Conservation (phyloP, 2,329 filamentous ascomycete species). For the Diplodia sapinea region DNA sequence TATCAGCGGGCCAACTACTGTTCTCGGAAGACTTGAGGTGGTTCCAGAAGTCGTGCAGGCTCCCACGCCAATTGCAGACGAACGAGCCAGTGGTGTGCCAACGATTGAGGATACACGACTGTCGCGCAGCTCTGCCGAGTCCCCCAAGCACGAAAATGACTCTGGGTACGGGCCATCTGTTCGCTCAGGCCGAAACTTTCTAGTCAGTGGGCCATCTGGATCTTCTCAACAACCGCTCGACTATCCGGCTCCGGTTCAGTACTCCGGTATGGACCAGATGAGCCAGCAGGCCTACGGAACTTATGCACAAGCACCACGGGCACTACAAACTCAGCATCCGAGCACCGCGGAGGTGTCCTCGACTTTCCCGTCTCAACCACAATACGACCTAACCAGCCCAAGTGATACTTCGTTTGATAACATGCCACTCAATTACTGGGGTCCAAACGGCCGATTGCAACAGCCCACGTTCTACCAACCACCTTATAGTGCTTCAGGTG, state of each 20-base stretch:
- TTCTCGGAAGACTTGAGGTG: neutral
- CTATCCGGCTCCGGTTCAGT: neutral
- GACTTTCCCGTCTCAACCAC: neutral
- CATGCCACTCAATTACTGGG: neutral
- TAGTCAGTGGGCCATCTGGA: neutral
- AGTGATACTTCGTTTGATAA: neutral
- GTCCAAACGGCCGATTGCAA: neutral
- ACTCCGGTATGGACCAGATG: neutral
- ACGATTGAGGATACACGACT: neutral
- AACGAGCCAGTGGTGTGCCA: neutral
- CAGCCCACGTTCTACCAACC: neutral
- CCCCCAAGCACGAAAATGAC: neutral
- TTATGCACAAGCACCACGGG: neutral
- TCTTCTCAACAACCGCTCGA: neutral
- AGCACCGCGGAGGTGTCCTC: neutral
- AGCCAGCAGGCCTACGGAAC: neutral
- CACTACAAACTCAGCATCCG: neutral
- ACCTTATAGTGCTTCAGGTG: neutral
- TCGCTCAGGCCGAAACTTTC: neutral
- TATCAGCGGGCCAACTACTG: neutral
- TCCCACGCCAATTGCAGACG: neutral
- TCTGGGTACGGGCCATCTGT: neutral
- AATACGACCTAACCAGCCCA: neutral
- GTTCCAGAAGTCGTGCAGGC: neutral
- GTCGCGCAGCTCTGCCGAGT: neutral